Percentiles rank a stretch among this genome's conserved stretches.
Conservation (phyloP, 2,329 filamentous ascomycete genomes). For the Phaeosphaeria sp. region DNA sequence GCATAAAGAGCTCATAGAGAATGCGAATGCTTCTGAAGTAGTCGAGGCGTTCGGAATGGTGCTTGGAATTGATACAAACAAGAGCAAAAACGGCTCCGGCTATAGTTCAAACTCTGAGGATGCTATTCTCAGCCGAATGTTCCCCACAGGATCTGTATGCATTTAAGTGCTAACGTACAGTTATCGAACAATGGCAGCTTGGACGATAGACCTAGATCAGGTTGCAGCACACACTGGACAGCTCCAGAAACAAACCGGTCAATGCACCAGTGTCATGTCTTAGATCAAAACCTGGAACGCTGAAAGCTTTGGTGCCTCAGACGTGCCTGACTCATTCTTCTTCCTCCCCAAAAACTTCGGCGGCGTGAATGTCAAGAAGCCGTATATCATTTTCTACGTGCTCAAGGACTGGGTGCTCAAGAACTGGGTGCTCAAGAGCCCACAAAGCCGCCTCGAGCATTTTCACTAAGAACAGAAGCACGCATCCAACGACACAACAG, state of each 20-base stretch:
- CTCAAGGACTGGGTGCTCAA: conserved; percentile 37
- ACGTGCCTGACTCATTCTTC: conserved; percentile 56
- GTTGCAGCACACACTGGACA: conserved; percentile 67
- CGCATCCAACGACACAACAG: conserved; percentile 36
- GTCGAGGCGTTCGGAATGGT: conserved; percentile 62
- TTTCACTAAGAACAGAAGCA: conserved; percentile 7
- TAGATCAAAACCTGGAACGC: conserved; percentile 68
- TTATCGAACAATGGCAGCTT: conserved; percentile 60
- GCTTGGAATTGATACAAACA: conserved; percentile 65
- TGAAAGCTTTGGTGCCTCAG: conserved; percentile 44
- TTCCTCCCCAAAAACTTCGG: conserved; percentile 56
- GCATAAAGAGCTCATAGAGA: conserved; percentile 63
- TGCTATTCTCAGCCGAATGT: conserved; percentile 29
- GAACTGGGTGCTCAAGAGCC: conserved; percentile 15
- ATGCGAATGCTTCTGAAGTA: conserved; percentile 65
- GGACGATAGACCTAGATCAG: conserved; percentile 65
- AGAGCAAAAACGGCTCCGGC: conserved; percentile 63
- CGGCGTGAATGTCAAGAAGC: conserved; percentile 56
- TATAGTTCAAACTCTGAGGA: conserved; percentile 44
- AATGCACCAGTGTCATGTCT: conserved; percentile 62
- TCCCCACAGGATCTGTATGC: conserved; percentile 62
- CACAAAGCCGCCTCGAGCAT: conserved; percentile 14
- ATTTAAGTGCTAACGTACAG: conserved; percentile 68
- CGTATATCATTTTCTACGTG: conserved; percentile 53
- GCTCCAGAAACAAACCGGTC: conserved; percentile 63